phyloP scores from a whole-genome alignment of 2,329 filamentous ascomycete genomes.

The Penicillium sp. region DNA sequence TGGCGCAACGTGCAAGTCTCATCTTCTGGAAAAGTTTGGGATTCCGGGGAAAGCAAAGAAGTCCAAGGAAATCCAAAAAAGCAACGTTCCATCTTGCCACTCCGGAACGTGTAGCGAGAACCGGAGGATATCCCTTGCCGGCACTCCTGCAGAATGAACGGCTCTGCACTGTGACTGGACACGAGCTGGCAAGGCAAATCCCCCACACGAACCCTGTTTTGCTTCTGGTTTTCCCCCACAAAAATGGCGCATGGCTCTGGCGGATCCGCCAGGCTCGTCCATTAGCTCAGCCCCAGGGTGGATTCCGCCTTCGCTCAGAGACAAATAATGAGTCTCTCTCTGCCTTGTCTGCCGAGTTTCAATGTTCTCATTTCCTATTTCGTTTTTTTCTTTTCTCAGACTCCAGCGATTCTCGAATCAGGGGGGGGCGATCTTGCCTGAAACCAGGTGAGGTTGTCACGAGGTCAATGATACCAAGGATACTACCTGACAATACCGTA shows the following conservation, averaged over 20 bases:
- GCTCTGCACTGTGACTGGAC: background rate
- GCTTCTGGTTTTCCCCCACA: constrained; percentile 23
- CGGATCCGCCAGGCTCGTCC: constrained; percentile 20
- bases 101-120: constrained; percentile 4
- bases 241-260: constrained; percentile 28
- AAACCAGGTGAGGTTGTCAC: background rate
- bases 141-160: background rate
- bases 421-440: background rate
- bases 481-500: background rate
- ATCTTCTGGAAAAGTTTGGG: constrained; percentile 21
- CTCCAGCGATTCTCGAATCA: background rate
- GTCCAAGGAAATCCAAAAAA: background rate
- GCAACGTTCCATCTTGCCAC: background rate
- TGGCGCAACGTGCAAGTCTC: constrained; percentile 24
- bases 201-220: constrained; percentile 28
- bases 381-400: background rate
- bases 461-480: background rate
- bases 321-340: background rate
- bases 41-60: constrained; percentile 8
- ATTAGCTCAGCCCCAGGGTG: constrained; percentile 11
- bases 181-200: constrained; percentile 11
- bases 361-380: background rate
- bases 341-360: background rate
- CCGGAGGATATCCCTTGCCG: constrained; percentile 8
- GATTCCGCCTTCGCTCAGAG: background rate